A percentile compares a stretch with the other conserved stretches of the same genome.
Conservation (phyloP, 345 rosid species). For the Trapa incisa region DNA sequence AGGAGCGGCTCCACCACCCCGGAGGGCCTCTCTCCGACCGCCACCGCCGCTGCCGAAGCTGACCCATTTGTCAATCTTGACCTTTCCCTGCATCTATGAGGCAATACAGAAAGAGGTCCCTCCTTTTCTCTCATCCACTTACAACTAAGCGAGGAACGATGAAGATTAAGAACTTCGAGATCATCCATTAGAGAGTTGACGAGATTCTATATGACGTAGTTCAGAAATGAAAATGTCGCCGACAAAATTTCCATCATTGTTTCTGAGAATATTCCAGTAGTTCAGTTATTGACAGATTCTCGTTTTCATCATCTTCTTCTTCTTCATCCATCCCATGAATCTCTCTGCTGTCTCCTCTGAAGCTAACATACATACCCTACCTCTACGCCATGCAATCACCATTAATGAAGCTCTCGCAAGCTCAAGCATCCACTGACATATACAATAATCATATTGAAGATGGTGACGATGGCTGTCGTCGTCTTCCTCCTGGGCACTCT, state of each 20-base stretch:
- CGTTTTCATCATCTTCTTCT: neutral
- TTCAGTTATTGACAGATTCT: neutral
- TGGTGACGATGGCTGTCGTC: no score
- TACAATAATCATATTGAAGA: no score
- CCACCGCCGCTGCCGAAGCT: neutral
- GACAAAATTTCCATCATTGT: neutral
- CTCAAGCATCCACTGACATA: no score
- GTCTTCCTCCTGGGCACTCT: no score
- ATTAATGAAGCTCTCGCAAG: no score
- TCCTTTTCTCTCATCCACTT: neutral
- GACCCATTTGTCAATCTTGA: neutral
- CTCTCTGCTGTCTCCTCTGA: neutral
- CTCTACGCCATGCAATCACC: no score
- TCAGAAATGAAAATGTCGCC: neutral
- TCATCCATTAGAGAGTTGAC: no score
- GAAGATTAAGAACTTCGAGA: no score
- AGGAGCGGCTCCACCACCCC: neutral
- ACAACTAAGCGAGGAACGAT: no score
- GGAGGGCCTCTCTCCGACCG: slow-evolving; percentile 2
- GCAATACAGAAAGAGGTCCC: neutral
- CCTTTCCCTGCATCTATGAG: slow-evolving; percentile 7
- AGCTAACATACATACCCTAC: no score
- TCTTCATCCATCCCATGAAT: neutral
- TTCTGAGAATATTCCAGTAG: neutral
- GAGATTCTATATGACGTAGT: neutral